Conservation (phyloP, 164 flowering plant genomes). For the Taxillus chinensis region DNA sequence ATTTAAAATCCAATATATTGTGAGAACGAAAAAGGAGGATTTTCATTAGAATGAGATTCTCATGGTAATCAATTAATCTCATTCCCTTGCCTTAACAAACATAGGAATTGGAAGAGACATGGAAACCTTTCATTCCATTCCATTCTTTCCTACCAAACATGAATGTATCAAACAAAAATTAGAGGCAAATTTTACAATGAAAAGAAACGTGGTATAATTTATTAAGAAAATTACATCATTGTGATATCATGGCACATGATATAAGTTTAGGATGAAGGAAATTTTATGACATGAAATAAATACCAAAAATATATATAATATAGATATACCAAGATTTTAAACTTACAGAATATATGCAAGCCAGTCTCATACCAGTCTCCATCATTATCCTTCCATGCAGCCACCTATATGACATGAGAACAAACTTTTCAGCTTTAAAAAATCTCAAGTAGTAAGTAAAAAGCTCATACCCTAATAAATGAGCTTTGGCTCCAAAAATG, state of each 20-base stretch:
- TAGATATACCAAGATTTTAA: background rate
- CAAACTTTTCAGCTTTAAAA: background rate
- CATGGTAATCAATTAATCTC: no score
- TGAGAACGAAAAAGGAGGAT: no score
- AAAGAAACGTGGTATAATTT: no score
- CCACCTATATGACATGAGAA: slow-evolving; percentile 39
- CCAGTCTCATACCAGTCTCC: slow-evolving; percentile 99
- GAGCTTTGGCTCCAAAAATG: background rate
- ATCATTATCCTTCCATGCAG: slow-evolving; percentile 96
- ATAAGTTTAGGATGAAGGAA: background rate
- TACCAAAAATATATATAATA: background rate
- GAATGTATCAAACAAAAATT: no score
- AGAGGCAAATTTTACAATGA: no score
- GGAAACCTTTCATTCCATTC: no score
- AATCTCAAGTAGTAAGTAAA: background rate
- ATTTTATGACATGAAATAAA: background rate
- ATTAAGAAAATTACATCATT: no score
- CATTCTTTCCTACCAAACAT: no score
- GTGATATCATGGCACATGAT: background rate
- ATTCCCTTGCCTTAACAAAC: no score
- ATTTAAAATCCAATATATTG: no score
- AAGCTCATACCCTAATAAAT: background rate
- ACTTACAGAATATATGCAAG: slow-evolving; percentile 93
- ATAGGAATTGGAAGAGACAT: no score
- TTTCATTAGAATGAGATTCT: no score